Base-by-base conservation (phyloP, 768 basidiomycete genomes). In the Hydnomerulius pinastri region DNA sequence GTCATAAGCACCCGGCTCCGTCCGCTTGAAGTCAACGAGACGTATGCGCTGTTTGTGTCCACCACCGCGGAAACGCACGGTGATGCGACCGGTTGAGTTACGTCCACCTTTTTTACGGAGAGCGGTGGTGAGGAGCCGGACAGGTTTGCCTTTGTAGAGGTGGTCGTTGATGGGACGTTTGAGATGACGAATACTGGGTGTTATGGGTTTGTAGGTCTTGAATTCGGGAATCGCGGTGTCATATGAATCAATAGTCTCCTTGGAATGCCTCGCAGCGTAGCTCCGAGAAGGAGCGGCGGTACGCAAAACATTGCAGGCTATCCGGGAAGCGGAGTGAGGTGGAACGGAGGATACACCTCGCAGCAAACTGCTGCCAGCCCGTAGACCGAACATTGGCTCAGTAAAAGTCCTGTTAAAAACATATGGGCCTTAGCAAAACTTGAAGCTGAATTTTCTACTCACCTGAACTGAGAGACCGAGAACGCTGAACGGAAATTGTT, bases 201-300 rank as follows among this genome's bases (percentile, higher is more conserved):
- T 83, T 48, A 92, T 76, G 59, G 93, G 92, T 63, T 94, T 92
- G 74, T 90, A 95, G 18, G 86, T 92, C 72, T 94, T 94, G 78
- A 85, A 92, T 47, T 86, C 73, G 38, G 77, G 70, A 41, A 39
- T 77, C 75, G 46, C 84, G 77, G 54, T 46, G 40, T 70, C 63
- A 36, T 68, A 69, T 2, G 66, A 66, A 15, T 63, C 54, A 42
- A 67, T 67, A 30, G 67, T 58, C 21, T 74, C 67, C 21, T 57
- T 59, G 33, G 66, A 50, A 25, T 58, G 57, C 9, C 63, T 58
- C 2, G 66, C 71, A 6, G 77, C 76, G 51, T 71, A 77, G n/a
- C 56, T 60, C 0, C 59, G 62, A 12, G 56, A 53, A 24, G 64
- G 48, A 9, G 46, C 50, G 36, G 53, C 46, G 7, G 55, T 43